A percentile compares a stretch with the other conserved stretches of the same genome.
These are phyloP conservation scores for Biancaea sappan DNA, from an alignment of 306 rosid genomes.

Conservation along the genomic window DNA sequence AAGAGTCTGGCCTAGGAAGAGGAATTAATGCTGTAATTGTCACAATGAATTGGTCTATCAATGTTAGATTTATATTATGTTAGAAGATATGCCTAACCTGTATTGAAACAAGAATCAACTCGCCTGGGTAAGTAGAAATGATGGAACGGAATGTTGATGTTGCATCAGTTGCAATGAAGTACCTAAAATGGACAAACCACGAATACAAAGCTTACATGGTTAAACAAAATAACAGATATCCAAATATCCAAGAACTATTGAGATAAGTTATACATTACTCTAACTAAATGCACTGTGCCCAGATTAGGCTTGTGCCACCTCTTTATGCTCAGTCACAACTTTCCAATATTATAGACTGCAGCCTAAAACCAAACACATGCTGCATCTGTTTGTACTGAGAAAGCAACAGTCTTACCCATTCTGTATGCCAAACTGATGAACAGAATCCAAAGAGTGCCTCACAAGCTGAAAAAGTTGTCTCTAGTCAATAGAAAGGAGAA, in stretches of 20 bases:
- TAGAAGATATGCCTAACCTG: slow-evolving; percentile 58
- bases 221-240: slow-evolving; percentile 7
- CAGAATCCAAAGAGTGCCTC: slow-evolving; percentile 61
- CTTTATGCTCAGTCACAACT: slow-evolving; percentile 5
- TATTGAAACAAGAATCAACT: slow-evolving; percentile 74
- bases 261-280: background rate
- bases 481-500: slow-evolving; percentile 6
- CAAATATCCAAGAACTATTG: slow-evolving; percentile 22
- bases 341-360: slow-evolving; percentile 1
- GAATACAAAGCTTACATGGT: slow-evolving; percentile 28
- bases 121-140: slow-evolving; percentile 73
- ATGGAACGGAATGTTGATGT: slow-evolving; percentile 83
- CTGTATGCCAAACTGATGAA: slow-evolving; percentile 42
- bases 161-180: slow-evolving; percentile 81
- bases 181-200: slow-evolving; percentile 50
- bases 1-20: background rate
- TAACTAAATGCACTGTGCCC: background rate
- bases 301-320: slow-evolving; percentile 24
- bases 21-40: background rate
- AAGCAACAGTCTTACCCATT: slow-evolving; percentile 66
- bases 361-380: slow-evolving; percentile 20
- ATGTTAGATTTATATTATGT: background rate
- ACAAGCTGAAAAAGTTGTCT: slow-evolving; percentile 70
- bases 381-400: background rate
- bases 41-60: background rate